These are phyloP conservation scores for Ophiostoma sp. DNA, from an alignment of 2,329 filamentous ascomycete genomes.

Conservation along the genomic window DNA sequence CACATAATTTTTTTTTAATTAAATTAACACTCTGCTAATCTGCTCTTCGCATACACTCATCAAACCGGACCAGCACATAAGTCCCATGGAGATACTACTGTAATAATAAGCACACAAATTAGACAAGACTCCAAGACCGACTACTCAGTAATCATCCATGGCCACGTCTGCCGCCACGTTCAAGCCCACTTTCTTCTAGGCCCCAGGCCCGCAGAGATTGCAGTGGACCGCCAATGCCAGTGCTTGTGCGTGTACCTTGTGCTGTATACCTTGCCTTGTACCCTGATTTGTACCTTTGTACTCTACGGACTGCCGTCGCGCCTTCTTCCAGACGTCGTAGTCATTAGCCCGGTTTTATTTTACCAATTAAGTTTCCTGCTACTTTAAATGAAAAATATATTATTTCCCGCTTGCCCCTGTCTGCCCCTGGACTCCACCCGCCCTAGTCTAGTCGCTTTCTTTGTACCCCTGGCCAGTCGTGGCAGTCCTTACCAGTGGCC, in stretches of 20 bases:
- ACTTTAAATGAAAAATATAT: neutral
- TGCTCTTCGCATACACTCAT: neutral
- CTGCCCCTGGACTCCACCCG: constrained; percentile 8
- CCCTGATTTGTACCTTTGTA: neutral
- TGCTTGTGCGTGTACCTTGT: neutral
- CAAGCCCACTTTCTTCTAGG: constrained; percentile 12
- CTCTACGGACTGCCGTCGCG: neutral
- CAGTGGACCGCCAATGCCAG: constrained; percentile 1
- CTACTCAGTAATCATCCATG: neutral
- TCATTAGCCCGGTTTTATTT: constrained; percentile 1
- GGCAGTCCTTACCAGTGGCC: neutral
- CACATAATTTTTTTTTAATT: too few species aligned
- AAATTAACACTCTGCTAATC: neutral
- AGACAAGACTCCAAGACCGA: neutral
- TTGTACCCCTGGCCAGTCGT: constrained; percentile 8
- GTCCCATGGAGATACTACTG: neutral
- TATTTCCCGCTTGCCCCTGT: constrained; percentile 13
- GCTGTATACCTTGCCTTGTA: too few species aligned
- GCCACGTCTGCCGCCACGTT: constrained; percentile 7
- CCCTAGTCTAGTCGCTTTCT: constrained; percentile 4
- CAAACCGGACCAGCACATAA: neutral
- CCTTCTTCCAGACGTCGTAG: neutral
- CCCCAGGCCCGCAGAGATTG: constrained; percentile 8
- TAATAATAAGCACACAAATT: neutral
- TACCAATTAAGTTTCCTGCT: neutral